phyloP scores from a whole-genome alignment of 129 eudicot species.

The Logfia minima region DNA sequence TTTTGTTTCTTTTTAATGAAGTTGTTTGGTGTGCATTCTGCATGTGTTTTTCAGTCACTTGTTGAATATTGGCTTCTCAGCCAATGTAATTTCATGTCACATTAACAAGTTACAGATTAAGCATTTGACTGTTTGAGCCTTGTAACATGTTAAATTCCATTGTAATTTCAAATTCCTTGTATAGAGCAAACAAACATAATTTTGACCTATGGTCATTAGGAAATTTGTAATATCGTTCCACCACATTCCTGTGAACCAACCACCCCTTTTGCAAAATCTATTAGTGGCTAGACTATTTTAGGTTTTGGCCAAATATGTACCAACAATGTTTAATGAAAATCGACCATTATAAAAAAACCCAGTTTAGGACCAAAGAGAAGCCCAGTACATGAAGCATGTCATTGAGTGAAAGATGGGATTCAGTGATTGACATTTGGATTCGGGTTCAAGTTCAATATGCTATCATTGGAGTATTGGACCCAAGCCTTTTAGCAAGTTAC shows the following conservation, averaged over 20 bases:
- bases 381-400: background rate
- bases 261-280: background rate
- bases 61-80: background rate
- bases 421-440: background rate
- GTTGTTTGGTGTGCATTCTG: constrained; percentile 37
- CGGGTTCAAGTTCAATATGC: background rate
- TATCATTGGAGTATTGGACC: no score
- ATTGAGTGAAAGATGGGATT: background rate
- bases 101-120: background rate
- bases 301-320: background rate
- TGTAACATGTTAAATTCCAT: background rate
- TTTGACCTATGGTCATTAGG: no score
- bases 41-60: constrained; percentile 18
- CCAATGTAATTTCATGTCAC: background rate
- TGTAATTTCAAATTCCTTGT: background rate
- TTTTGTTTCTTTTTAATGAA: constrained; percentile 28
- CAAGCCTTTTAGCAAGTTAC: no score
- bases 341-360: background rate
- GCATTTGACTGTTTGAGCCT: no score
- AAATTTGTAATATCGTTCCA: no score
- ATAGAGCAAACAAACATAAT: no score
- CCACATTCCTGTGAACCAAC: no score
- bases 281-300: background rate
- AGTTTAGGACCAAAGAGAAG: background rate
- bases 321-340: background rate